Base-by-base conservation (phyloP, 2,329 filamentous ascomycete genomes). In the Claviceps sp. region DNA sequence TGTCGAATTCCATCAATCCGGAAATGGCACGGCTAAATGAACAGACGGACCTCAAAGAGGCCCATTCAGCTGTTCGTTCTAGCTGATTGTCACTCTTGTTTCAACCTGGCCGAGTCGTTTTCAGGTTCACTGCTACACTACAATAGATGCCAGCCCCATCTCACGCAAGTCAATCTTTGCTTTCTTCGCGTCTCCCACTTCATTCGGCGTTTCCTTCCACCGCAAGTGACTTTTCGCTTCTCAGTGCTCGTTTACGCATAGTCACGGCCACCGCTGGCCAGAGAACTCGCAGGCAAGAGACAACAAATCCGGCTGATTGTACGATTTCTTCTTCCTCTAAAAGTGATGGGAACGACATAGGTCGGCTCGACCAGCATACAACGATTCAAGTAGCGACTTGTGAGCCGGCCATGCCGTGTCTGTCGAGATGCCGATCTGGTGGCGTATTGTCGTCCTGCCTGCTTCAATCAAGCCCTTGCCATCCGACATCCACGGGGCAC, bases 341-440 rank as follows among this genome's bases (percentile, higher is more conserved):
- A 49, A 37, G 37, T 42, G 24, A 34, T 42, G 47, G 30, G 18
- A 42, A 3, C 37, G 47, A 20, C 16, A 30, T 18, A 30, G 3
- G 18, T 9, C 20, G 24, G 13, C 37, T 42, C 11, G 30, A 1
- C 9, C n/a, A 30, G 37, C 22, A 41, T 20, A 20, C 22, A 20
- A 34, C 22, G 8, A 34, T 20, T 13, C 47, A 42, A 49, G 9
- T 41, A 20, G 22, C 24, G 14, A 16, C 4, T 5, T 37, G 22
- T 22, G n/a, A 50, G 24, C 48, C 13, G 14, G 48, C 40, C 38
- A 50, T 50, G 48, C 40, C 40, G 48, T 37, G 40, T 44, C 40
- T n/a, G 48, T 37, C 40, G 48, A 50, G 40, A 50, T 50, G 48
- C 40, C 40, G 40, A 37, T 50, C n/a, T 43, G 48, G 40, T 50